Evolutionary conservation across 768 basidiomycete species (phyloP), one percentile per base, ranked within the genome.

Genomic region (Trametopsis cervina): DNA sequence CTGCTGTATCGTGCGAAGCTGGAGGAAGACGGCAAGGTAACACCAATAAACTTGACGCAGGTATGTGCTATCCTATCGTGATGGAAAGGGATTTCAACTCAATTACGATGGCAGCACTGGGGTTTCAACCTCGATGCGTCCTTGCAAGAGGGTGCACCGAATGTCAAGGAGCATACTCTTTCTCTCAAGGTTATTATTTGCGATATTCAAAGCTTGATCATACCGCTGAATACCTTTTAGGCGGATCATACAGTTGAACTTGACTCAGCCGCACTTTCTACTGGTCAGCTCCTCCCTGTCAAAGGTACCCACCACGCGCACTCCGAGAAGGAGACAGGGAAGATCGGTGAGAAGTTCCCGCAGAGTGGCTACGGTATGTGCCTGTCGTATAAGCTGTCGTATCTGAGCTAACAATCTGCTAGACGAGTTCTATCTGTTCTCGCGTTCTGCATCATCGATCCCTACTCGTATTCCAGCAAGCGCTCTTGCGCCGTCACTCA

Each of bases 121-220:
- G 86, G 85, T 23, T 88, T 87, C 69, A 88, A 89, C 58, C 74
- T 88, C 10, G 81, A 85, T 26, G 85, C 82, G 1, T 86, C 83
- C 56, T 66, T 83, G 36, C 59, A 68, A 35, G 59, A 65, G 5
- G 70, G 66, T 4, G 56, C 66, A 13, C 63, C 77, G 24, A 69
- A 69, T 22, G 72, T 88, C 35, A 72, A 77, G 56, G 68, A 76
- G 33, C 83, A 76, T 54, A 56, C 60, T 41, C 52, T 76, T 10
- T 62, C 58, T 15, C 67, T 76, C 53, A 68, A 68, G 60, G 71
- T 67, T 38, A n/a, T 48, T 47, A 22, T 24, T 11, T 73, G 46
- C 59, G 44, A 6, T 55, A 1, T 35, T 38, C 22, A 36, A 25
- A 15, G 26, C 39, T 4, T 20, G 18, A 17, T 21, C 21, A 26